Evolutionary conservation across 2,329 filamentous ascomycete species (phyloP), one percentile per base, ranked within the genome.

Genomic region (Paecilomyces formosus): DNA sequence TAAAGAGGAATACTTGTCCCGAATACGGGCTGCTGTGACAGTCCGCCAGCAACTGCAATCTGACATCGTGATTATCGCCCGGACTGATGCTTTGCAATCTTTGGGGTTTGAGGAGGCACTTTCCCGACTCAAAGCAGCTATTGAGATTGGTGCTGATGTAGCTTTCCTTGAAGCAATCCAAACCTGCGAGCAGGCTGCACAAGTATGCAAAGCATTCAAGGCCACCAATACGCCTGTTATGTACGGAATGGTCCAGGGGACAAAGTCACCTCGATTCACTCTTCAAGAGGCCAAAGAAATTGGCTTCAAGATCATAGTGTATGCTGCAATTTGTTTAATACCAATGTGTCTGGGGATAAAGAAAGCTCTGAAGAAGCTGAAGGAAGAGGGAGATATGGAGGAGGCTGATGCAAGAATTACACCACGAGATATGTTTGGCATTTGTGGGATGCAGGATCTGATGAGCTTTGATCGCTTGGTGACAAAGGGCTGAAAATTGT

Each of bases 291-390:
- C 70, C 3, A 55, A 63, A 22, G 62, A 68, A 45, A 61, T 74
- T 49, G 72, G 72, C 1, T 74, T 73, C 56, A 59, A 63, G 13
- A 62, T 74, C 11, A 70, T 75, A 33, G 73, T 74, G 51, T 70
- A 71, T 57, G 66, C 70, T 1, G 68, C 66, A 5, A 63, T 67
- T 21, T 64, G 66, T 4, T 53, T 74, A 18, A 61, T 55, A 21
- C 62, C 70, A 9, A 65, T 70, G 2, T 65, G 66, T 45, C 59
- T 26, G 8, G 64, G 60, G 12, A 67, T 74, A 13, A 61, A 49
- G 45, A 50, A 56, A 8, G 64, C 66, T 24, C 58, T 65, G 22
- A 58, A 66, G 55, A 62, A 57, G 6, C 58, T 75, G 55, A 68
- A 71, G 59, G 57, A 59, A n/a, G 65, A 64, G 6, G 70, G 72